Evolutionary conservation across 306 rosid species (phyloP).

Genomic region (Datisca glomerata): DNA sequence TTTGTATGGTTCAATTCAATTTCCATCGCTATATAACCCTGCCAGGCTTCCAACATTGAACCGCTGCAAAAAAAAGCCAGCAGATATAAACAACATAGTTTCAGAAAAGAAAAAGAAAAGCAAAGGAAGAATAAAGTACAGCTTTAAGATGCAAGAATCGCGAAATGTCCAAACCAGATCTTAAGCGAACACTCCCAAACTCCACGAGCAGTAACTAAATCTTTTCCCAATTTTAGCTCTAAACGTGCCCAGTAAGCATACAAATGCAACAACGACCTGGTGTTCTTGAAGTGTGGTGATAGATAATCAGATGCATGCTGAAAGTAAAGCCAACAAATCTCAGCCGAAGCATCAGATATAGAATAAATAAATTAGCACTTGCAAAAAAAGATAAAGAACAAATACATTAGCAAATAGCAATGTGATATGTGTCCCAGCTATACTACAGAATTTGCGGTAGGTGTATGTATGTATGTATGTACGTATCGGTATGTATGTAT

Average conservation of each 20-base stretch:
- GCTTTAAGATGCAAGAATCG: conserved; percentile 4
- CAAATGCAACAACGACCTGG: conserved; percentile 47
- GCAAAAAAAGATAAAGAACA: no score
- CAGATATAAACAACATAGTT: conserved; percentile 1
- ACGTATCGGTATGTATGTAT: no score
- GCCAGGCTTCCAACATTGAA: conserved; percentile 78
- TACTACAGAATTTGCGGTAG: no score
- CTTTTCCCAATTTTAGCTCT: conserved; percentile 51
- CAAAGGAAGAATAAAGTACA: not conserved
- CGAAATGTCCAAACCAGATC: conserved; percentile 53
- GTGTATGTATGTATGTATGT: no score
- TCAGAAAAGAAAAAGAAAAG: not conserved
- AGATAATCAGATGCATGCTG: conserved; percentile 80
- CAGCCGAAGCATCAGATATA: no score
- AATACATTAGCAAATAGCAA: no score
- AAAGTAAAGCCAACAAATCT: conserved; percentile 21
- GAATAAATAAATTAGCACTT: no score
- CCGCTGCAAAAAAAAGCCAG: conserved; percentile 34
- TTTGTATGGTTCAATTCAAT: conserved; percentile 50
- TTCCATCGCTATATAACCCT: conserved; percentile 71
- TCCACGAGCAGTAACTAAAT: conserved; percentile 69
- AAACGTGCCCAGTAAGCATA: conserved; percentile 88
- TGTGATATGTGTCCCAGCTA: no score
- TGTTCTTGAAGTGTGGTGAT: conserved; percentile 69
- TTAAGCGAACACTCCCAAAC: conserved; percentile 84